Conservation (phyloP, 2,329 filamentous ascomycete species). For the Xylaria hypoxylon region DNA sequence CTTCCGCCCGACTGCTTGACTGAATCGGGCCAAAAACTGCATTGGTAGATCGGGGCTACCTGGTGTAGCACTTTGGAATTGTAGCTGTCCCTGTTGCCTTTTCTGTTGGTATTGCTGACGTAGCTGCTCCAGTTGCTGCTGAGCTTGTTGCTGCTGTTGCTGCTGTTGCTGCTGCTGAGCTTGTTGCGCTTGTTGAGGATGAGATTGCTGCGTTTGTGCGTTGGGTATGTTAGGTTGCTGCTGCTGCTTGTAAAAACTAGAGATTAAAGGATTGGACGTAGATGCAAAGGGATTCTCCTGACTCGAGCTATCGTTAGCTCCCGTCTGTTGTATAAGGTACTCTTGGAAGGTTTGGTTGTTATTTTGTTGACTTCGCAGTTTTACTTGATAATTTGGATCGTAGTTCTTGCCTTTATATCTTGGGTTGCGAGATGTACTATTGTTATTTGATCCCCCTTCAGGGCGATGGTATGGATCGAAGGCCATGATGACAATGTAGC, state of each 20-base stretch:
- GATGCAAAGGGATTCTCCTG: neutral
- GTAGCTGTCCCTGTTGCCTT: no score
- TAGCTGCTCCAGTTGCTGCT: neutral
- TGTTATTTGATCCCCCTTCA: neutral
- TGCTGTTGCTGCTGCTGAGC: neutral
- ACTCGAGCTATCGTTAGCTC: no score
- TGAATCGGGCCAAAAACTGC: neutral
- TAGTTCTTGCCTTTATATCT: conserved; percentile 29
- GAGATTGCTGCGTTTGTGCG: neutral
- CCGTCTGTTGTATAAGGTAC: neutral
- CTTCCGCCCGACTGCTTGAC: neutral
- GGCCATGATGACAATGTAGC: neutral
- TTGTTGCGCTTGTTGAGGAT: neutral
- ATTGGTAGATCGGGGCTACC: neutral
- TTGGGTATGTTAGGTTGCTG: neutral
- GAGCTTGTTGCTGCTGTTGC: neutral
- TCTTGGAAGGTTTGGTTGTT: neutral
- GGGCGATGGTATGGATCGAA: neutral
- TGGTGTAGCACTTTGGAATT: neutral
- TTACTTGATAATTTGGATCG: conserved; percentile 25
- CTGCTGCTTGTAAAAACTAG: neutral
- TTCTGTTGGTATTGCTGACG: no score
- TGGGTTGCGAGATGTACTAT: neutral
- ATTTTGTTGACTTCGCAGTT: neutral
- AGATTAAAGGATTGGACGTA: no score